These are phyloP conservation scores for Rhizopogon vinicolor DNA, from an alignment of 768 basidiomycete genomes.

Conservation along the genomic window DNA sequence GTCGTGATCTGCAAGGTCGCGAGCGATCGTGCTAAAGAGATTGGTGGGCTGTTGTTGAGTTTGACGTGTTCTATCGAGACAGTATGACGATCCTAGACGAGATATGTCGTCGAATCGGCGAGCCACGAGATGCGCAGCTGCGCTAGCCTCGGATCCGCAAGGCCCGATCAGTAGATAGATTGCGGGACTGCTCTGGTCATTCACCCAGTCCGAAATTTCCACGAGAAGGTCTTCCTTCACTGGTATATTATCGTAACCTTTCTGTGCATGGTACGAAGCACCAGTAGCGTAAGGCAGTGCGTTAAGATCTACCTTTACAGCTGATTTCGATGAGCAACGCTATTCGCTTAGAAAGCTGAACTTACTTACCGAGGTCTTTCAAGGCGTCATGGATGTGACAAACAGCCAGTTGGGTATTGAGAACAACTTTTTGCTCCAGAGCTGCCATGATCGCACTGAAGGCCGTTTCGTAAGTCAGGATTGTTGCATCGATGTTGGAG, in stretches of 20 bases:
- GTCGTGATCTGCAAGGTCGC: slow-evolving; percentile 15
- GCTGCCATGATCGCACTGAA: neutral
- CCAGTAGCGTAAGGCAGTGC: neutral
- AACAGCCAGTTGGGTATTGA: neutral
- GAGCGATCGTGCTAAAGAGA: slow-evolving; percentile 16
- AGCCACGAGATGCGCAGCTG: slow-evolving; percentile 10
- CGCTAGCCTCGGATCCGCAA: slow-evolving; percentile 11
- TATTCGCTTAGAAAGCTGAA: neutral
- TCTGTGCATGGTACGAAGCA: neutral
- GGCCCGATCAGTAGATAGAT: slow-evolving; percentile 11
- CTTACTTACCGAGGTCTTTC: neutral
- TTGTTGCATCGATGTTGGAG: neutral
- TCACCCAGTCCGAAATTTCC: slow-evolving; percentile 12
- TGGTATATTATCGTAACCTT: neutral
- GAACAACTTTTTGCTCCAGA: neutral
- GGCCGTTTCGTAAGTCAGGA: neutral
- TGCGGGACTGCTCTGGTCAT: neutral
- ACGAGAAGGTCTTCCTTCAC: slow-evolving; percentile 6
- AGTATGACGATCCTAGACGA: slow-evolving; percentile 15
- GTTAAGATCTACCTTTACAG: neutral
- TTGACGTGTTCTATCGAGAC: slow-evolving; percentile 4
- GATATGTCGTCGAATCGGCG: slow-evolving; percentile 1
- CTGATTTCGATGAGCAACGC: neutral
- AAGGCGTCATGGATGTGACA: neutral
- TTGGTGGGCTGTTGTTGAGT: neutral